Evolutionary conservation across 2,329 filamentous ascomycete species (phyloP).

Genomic region (Dothidotthia symphoricarpi): DNA sequence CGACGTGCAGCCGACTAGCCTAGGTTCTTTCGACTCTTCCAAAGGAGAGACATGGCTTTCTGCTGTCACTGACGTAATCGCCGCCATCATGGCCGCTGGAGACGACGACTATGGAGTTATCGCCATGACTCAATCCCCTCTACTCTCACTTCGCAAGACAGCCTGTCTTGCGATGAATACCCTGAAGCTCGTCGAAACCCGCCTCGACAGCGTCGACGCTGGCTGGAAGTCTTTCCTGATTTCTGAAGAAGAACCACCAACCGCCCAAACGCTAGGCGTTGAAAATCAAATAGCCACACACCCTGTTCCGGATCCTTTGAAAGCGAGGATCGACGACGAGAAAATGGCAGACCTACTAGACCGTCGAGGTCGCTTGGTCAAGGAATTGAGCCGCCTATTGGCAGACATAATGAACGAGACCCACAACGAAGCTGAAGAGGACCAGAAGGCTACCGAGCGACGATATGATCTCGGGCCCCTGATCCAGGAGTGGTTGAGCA

Average conservation of each 20-base stretch:
- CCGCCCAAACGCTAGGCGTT: slow-evolving; percentile 16
- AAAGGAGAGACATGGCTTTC: slow-evolving; percentile 61
- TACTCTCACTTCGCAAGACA: slow-evolving; percentile 49
- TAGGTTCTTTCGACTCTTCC: slow-evolving; percentile 46
- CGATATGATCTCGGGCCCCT: slow-evolving; percentile 68
- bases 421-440: slow-evolving; percentile 48
- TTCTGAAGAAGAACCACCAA: slow-evolving; percentile 23
- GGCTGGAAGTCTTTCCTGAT: slow-evolving; percentile 47
- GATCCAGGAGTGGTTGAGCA: slow-evolving; percentile 67
- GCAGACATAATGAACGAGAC: slow-evolving; percentile 51
- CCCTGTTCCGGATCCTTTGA: slow-evolving; percentile 12
- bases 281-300: slow-evolving; percentile 14
- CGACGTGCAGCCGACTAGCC: slow-evolving; percentile 64
- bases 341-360: slow-evolving; percentile 19
- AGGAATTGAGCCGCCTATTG: slow-evolving; percentile 32
- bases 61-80: slow-evolving; percentile 63
- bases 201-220: slow-evolving; percentile 40
- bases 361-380: slow-evolving; percentile 15
- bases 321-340: slow-evolving; percentile 20
- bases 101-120: slow-evolving; percentile 75
- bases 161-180: slow-evolving; percentile 48
- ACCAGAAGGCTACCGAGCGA: slow-evolving; percentile 54
- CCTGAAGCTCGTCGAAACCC: slow-evolving; percentile 43
- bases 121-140: slow-evolving; percentile 67
- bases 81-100: slow-evolving; percentile 64